Evolutionary conservation across 306 rosid genomes (phyloP), one percentile per base, ranked within the genome.

Genomic region (Inga laurina): DNA sequence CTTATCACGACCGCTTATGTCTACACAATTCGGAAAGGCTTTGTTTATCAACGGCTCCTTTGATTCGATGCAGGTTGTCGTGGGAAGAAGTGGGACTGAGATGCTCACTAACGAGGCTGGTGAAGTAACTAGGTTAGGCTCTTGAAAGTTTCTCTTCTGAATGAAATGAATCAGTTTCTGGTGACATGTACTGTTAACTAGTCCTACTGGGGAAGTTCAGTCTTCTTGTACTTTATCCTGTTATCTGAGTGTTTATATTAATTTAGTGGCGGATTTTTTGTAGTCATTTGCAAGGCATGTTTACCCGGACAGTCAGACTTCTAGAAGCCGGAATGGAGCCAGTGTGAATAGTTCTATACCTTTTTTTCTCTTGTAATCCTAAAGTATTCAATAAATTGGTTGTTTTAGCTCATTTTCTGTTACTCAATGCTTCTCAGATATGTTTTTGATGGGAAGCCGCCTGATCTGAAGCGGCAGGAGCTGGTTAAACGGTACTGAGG

Each of bases 261-360:
- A 44, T 24, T 45, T 72, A 14, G 16, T 8, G 77, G 34, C 43
- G 24, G 8, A 27, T 73, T 46, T 46, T 73, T 68, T 86, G 37
- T 48, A 96, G 99, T 86, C 99, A 96, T 88, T 87, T 96, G 93
- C 99, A 90, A 87, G 99, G 99, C 82, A 92, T 96, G 99, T 96
- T 96, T 86, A 30, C 87, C 3, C 88, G 99, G 86, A 96, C 99
- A 10, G 94, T 93, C 79, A 91, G 98, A 84, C 98, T 96, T 87
- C 90, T 96, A 41, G 99, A 93, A 92, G 91, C 97, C 39, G 99
- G 99, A 84, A 89, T 96, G 4, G 92, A 92, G 86, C 99, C 99
- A 54, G 90, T 92, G 99, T 96, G 91, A 30, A 48, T 46, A 24
- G 6, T 48, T 59, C 15, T 66, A 72, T 45, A 44, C 4, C 39